Base-by-base conservation (phyloP, 23 red algal species). In the Gracilaria gracilis region DNA sequence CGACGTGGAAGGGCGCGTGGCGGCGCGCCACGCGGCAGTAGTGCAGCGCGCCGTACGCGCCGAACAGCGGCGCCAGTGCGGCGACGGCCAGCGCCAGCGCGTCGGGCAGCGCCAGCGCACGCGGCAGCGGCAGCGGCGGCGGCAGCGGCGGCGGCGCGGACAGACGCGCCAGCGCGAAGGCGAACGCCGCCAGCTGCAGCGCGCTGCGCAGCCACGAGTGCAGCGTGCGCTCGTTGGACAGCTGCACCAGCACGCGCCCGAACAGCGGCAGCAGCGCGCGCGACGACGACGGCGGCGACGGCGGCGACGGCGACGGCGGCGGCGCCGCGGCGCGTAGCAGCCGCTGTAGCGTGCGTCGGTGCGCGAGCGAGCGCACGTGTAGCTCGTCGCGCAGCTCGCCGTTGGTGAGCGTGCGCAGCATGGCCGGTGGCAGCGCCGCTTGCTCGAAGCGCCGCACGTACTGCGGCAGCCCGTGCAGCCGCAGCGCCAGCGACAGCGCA, bases 191-290 rank as follows among this genome's bases (percentile, higher is more conserved):
- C 51, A 75, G 59, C 64, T 87, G 83, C 21, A 89, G 47, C 37
- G 62, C 55, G 23, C 58, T 61, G n/a, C 57, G 57, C 42, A 76
- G 33, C 88, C 88, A 92, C 51, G 88, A 92, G 37, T 92, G 88
- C 25, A 58, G 67, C 27, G 88, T 92, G 19, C 88, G 88, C 75
- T 82, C 88, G 46, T 83, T 83, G 29, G 78, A 83, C 31, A 92
- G 73, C 32, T 53, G 62, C 38, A 75, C 80, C 74, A 92, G 88
- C 2, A 92, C 48, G 16, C 21, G 21, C n/a, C 88, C 88, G 66
- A 92, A 92, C 25, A 69, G 58, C 4, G 88, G 88, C 50, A 92
- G 72, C 46, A 0, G 42, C 42, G 42, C 42, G 5, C 5, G 5
- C 42, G 42, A 4, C 42, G 42, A 4, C 42, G 42, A 4, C 42